phyloP scores from a whole-genome alignment of 2,329 filamentous ascomycete species.

The Penicillium crustosum region DNA sequence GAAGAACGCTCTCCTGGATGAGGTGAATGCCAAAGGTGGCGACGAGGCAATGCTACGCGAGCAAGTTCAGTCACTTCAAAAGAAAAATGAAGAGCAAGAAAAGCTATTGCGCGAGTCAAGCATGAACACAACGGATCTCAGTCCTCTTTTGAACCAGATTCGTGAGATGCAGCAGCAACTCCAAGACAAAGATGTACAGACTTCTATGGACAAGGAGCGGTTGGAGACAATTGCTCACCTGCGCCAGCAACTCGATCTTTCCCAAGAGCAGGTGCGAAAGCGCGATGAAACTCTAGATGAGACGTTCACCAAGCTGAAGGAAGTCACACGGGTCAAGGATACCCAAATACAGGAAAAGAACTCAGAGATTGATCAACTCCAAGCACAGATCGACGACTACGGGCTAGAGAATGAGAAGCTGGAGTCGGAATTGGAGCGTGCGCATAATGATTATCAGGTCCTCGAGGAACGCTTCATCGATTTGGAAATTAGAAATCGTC shows the following conservation, averaged over 20 bases:
- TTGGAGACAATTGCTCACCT: constrained; percentile 34
- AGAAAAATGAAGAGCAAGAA: constrained; percentile 30
- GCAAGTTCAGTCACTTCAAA: constrained; percentile 31
- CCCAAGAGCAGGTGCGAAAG: constrained; percentile 37
- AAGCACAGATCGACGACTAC: constrained; percentile 36
- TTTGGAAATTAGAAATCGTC: constrained; percentile 36
- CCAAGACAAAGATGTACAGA: constrained; percentile 24
- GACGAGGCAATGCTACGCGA: constrained; percentile 31
- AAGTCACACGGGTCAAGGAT: constrained; percentile 35
- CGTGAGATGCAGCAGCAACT: constrained; percentile 35
- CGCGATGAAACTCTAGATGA: constrained; percentile 38
- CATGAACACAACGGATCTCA: constrained; percentile 22
- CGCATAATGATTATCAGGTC: constrained; percentile 34
- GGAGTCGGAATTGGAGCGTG: constrained; percentile 35
- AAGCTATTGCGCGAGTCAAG: constrained; percentile 26
- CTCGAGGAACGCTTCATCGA: constrained; percentile 37
- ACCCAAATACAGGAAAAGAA: constrained; percentile 38
- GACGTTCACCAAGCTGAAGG: constrained; percentile 33
- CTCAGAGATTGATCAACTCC: constrained; percentile 39
- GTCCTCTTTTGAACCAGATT: constrained; percentile 33
- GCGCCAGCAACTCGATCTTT: constrained; percentile 33
- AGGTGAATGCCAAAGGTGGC: constrained; percentile 25
- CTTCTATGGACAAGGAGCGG: constrained; percentile 29
- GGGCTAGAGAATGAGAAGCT: constrained; percentile 38
- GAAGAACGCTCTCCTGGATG: constrained; percentile 31